Evolutionary conservation across 345 rosid species (phyloP).

Genomic region (Mallotus nudiflorus): DNA sequence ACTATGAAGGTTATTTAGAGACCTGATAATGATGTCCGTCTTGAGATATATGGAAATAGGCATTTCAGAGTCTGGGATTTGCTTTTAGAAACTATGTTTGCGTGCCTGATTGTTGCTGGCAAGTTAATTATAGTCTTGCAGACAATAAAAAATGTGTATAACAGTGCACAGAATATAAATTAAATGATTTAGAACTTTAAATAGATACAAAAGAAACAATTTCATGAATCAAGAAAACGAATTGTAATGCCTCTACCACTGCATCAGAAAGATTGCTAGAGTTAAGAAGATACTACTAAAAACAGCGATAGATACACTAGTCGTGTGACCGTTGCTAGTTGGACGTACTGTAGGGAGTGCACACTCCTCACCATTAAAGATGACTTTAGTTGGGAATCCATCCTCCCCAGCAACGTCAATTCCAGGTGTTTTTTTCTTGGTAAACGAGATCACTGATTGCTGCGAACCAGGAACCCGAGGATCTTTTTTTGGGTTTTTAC

Average conservation of each 20-base stretch:
- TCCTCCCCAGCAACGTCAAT: conserved; percentile 34
- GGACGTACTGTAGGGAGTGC: conserved; percentile 35
- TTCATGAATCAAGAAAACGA: background rate
- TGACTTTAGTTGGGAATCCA: conserved; percentile 45
- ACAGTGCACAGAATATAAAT: background rate
- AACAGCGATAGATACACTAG: background rate
- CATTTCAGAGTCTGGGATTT: too few relatives aligned
- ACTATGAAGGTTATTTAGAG: too few relatives aligned
- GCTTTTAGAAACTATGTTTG: too few relatives aligned
- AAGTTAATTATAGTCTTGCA: too few relatives aligned
- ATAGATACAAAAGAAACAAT: background rate
- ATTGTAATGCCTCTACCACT: background rate
- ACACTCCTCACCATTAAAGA: conserved; percentile 53
- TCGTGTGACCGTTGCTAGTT: background rate
- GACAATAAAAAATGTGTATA: too few relatives aligned
- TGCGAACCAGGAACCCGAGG: conserved; percentile 49
- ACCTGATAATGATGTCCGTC: background rate
- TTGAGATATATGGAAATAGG: too few relatives aligned
- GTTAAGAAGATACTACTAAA: background rate
- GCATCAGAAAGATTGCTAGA: background rate
- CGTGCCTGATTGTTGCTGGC: too few relatives aligned
- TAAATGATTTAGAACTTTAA: background rate
- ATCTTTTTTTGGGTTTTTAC: conserved; percentile 39
- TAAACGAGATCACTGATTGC: conserved; percentile 46
- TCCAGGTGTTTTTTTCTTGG: conserved; percentile 34